Evolutionary conservation across 2,329 filamentous ascomycete species (phyloP).

Genomic region (Magnaporthiopsis incrustans): DNA sequence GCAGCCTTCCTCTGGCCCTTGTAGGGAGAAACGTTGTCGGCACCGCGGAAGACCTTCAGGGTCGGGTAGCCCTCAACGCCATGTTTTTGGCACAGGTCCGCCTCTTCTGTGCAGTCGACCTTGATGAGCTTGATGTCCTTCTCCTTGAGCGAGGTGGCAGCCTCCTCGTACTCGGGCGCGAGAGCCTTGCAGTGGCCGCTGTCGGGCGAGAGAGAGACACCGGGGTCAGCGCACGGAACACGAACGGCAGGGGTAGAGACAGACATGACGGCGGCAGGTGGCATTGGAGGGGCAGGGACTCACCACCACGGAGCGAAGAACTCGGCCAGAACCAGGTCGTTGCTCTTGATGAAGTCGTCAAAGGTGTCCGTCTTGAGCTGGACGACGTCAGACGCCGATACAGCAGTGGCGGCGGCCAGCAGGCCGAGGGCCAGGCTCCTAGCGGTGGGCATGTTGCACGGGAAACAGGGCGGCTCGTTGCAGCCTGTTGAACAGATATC

Average conservation of each 20-base stretch:
- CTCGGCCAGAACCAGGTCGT: constrained; percentile 88
- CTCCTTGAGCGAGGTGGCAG: constrained; percentile 75
- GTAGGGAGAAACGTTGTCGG: constrained; percentile 75
- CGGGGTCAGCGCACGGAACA: neutral
- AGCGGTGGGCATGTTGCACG: constrained; percentile 34
- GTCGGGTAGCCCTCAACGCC: constrained; percentile 98
- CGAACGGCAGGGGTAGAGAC: neutral
- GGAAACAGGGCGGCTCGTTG: neutral
- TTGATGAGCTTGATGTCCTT: constrained; percentile 81
- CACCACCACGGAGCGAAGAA: constrained; percentile 45
- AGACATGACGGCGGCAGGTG: neutral
- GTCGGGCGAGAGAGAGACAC: constrained; percentile 29
- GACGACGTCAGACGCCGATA: constrained; percentile 71
- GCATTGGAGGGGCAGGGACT: constrained; percentile 27
- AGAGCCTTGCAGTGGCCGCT: constrained; percentile 98
- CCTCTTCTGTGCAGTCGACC: constrained; percentile 92
- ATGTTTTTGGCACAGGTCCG: constrained; percentile 80
- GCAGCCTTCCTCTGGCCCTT: constrained; percentile 81
- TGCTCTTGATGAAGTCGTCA: constrained; percentile 72
- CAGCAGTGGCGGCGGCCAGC: constrained; percentile 47
- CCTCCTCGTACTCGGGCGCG: constrained; percentile 83
- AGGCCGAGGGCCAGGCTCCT: constrained; percentile 46
- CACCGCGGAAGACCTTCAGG: constrained; percentile 95
- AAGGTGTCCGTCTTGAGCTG: constrained; percentile 84
- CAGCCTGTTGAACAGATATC: neutral